Evolutionary conservation across 2,329 filamentous ascomycete species (phyloP).

Genomic region (Colletotrichum sansevieriae): DNA sequence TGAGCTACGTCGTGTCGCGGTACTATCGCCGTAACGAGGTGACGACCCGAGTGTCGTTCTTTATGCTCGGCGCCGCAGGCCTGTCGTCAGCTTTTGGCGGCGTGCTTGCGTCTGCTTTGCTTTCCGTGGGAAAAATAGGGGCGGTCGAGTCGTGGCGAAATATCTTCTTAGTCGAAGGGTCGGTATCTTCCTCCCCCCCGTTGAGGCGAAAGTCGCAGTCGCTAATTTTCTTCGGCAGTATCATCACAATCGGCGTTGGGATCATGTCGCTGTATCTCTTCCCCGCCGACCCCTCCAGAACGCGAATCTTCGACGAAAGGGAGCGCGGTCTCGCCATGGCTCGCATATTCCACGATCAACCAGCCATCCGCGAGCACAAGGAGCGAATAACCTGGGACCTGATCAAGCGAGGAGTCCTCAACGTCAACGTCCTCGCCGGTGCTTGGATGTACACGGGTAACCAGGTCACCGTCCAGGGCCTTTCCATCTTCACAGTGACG

Average conservation of each 20-base stretch:
- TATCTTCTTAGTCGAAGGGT: conserved; percentile 58
- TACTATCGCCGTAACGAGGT: conserved; percentile 74
- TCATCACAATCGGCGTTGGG: conserved; percentile 66
- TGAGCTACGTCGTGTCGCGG: conserved; percentile 74
- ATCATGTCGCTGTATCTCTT: conserved; percentile 57
- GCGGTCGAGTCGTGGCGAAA: conserved; percentile 67
- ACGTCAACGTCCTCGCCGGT: conserved; percentile 46
- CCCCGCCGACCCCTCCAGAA: conserved; percentile 43
- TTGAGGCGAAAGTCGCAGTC: rapidly evolving
- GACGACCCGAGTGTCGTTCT: conserved; percentile 70
- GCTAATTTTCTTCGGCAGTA: conserved; percentile 50
- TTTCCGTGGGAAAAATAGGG: conserved; percentile 45
- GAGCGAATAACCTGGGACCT: conserved; percentile 42
- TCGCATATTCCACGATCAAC: conserved; percentile 68
- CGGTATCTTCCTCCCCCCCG: background rate
- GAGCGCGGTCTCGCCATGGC: conserved; percentile 74
- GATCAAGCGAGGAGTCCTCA: conserved; percentile 43
- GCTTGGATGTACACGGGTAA: conserved; percentile 46
- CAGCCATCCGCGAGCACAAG: conserved; percentile 45
- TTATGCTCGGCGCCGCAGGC: conserved; percentile 73
- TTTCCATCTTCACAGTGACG: conserved; percentile 75
- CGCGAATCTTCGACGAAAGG: conserved; percentile 60
- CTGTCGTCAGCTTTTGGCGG: conserved; percentile 77
- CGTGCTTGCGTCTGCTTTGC: conserved; percentile 63
- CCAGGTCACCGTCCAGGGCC: conserved; percentile 71